A percentile compares a stretch with the other conserved stretches of the same genome.
phyloP scores from a whole-genome alignment of 306 rosid genomes.

The Castanea crenata region DNA sequence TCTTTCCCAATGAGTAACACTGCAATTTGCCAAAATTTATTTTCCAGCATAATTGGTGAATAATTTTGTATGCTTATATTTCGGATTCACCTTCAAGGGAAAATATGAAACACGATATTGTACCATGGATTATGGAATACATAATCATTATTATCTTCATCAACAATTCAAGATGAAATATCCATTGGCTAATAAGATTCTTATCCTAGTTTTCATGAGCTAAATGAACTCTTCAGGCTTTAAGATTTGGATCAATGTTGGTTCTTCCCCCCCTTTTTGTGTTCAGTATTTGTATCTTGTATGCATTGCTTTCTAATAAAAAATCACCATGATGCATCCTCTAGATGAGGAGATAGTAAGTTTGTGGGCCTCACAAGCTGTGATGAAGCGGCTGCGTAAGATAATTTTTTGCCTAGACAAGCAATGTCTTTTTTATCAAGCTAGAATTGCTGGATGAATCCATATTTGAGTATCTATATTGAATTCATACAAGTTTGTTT shows the following conservation, averaged over 20 bases:
- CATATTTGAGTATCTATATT: no score
- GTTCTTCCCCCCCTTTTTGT: no score
- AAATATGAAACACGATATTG: neutral
- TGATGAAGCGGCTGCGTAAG: no score
- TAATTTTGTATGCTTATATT: slow-evolving; percentile 10
- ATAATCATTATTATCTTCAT: neutral
- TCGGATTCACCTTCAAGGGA: neutral
- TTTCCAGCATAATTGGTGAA: slow-evolving; percentile 15
- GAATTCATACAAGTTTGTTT: no score
- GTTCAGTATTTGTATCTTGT: no score
- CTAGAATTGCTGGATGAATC: no score
- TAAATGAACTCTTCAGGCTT: neutral
- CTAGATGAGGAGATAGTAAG: no score
- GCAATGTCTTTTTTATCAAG: no score
- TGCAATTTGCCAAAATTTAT: slow-evolving; percentile 15
- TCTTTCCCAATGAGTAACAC: slow-evolving; percentile 13
- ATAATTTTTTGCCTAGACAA: no score
- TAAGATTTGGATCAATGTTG: neutral
- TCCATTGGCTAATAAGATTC: neutral
- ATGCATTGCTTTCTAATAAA: no score
- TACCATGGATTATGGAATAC: neutral
- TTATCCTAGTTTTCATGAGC: neutral
- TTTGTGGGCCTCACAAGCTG: no score
- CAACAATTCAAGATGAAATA: neutral
- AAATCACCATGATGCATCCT: neutral